These are phyloP conservation scores for Luvunga scandens DNA, from an alignment of 345 rosid species.

Conservation along the genomic window DNA sequence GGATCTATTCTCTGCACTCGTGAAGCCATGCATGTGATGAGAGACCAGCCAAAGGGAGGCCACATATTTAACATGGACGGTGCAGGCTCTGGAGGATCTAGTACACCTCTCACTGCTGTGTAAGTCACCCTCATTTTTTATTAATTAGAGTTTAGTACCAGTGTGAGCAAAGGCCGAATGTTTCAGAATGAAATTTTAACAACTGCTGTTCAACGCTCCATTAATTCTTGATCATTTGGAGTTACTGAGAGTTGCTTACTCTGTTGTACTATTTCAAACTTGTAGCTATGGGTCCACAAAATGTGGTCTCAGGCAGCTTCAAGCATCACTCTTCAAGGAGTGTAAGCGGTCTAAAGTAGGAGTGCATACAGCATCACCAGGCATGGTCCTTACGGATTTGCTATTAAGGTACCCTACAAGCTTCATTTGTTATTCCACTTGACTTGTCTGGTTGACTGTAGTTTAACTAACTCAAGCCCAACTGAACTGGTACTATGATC, in stretches of 20 bases:
- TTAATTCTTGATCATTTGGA: not conserved
- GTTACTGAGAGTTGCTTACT: not conserved
- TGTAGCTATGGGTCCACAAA: conserved; percentile 90
- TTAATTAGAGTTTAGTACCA: not conserved
- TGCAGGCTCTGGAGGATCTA: conserved; percentile 97
- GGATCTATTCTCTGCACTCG: conserved; percentile 93
- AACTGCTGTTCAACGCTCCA: not conserved
- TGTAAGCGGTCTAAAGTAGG: conserved; percentile 80
- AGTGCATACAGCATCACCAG: conserved; percentile 91
- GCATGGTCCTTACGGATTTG: conserved; percentile 95
- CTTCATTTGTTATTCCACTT: not conserved
- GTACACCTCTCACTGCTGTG: conserved; percentile 98
- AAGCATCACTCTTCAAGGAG: conserved; percentile 80
- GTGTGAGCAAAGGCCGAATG: not conserved
- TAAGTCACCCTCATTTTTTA: conserved; percentile 31
- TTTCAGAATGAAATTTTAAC: not conserved
- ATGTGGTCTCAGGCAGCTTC: conserved; percentile 95
- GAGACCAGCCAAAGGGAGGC: conserved; percentile 65
- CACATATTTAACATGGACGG: conserved; percentile 98
- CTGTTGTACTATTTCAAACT: conserved; percentile 14
- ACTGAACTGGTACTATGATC: not conserved
- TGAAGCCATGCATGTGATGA: conserved; percentile 84
- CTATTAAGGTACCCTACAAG: conserved; percentile 59
- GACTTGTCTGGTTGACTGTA: not conserved
- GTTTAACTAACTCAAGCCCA: not conserved